Evolutionary conservation across 257 asterid species (phyloP).

Genomic region (Leptodermis oblonga): DNA sequence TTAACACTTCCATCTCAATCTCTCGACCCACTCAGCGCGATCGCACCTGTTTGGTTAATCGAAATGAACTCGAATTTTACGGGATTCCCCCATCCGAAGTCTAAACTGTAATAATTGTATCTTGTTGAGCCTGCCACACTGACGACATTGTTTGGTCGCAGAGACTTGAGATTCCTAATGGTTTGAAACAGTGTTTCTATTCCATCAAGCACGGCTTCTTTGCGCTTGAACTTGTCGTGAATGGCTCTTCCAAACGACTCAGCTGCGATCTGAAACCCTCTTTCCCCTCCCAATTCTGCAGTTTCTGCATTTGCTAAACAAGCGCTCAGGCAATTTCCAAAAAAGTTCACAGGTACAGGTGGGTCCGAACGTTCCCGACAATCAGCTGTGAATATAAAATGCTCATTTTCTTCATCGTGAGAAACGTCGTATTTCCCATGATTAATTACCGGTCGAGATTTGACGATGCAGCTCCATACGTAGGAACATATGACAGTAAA

Average conservation of each 20-base stretch:
- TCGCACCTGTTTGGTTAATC: constrained; percentile 20
- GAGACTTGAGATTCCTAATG: not conserved
- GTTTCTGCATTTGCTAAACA: constrained; percentile 2
- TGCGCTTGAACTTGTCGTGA: constrained; percentile 13
- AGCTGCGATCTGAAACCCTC: constrained; percentile 24
- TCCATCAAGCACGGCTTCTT: constrained; percentile 18
- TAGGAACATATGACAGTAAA: constrained; percentile 32
- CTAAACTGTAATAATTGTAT: constrained; percentile 30
- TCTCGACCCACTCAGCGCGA: constrained; percentile 27
- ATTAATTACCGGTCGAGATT: not conserved
- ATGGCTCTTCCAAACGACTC: constrained; percentile 23
- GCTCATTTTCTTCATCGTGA: constrained; percentile 6
- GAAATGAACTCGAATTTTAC: constrained; percentile 30
- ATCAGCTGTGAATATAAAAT: constrained; percentile 18
- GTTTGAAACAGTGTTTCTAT: constrained; percentile 19
- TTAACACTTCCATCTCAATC: constrained; percentile 36
- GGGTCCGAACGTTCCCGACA: constrained; percentile 28
- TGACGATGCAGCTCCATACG: constrained; percentile 34
- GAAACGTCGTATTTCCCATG: not conserved
- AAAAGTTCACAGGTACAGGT: constrained; percentile 29
- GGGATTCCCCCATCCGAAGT: constrained; percentile 49
- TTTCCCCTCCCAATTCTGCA: constrained; percentile 18
- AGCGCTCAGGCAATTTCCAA: constrained; percentile 35
- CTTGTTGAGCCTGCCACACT: constrained; percentile 42
- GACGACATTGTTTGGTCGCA: not conserved